These are phyloP conservation scores for Aspergillus sp. DNA, from an alignment of 2,329 filamentous ascomycete species.

Conservation along the genomic window DNA sequence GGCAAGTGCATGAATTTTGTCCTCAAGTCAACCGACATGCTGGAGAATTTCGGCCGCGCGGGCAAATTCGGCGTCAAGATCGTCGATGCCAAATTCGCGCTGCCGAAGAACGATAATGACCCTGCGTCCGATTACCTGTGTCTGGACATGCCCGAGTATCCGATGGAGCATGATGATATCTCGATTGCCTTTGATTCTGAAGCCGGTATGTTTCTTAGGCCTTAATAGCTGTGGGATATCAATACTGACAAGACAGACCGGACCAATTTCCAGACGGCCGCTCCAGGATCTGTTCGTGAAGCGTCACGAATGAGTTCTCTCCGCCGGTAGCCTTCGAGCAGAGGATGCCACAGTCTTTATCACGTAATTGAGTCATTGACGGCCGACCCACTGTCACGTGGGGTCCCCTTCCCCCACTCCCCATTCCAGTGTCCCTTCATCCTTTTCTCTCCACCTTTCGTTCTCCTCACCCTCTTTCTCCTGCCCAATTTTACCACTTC, in stretches of 20 bases:
- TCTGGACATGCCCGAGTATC: constrained; percentile 82
- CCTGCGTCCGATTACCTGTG: constrained; percentile 72
- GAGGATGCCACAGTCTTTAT: background rate
- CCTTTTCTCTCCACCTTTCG: background rate
- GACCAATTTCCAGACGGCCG: constrained; percentile 35
- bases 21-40: constrained; percentile 78
- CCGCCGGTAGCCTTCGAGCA: constrained; percentile 29
- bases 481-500: constrained; percentile 19
- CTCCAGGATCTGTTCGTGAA: constrained; percentile 40
- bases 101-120: constrained; percentile 61
- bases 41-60: constrained; percentile 66
- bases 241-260: constrained; percentile 31
- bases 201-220: constrained; percentile 59
- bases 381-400: constrained; percentile 9
- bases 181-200: constrained; percentile 79
- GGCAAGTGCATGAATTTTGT: constrained; percentile 87
- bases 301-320: constrained; percentile 43
- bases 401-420: background rate
- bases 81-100: constrained; percentile 85
- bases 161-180: constrained; percentile 91
- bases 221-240: background rate
- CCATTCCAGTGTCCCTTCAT: background rate
- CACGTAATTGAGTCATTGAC: background rate
- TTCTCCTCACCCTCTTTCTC: background rate
- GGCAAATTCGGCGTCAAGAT: constrained; percentile 73